These are phyloP conservation scores for Paraconiothyrium brasiliense DNA, from an alignment of 2,329 filamentous ascomycete genomes.

Conservation along the genomic window DNA sequence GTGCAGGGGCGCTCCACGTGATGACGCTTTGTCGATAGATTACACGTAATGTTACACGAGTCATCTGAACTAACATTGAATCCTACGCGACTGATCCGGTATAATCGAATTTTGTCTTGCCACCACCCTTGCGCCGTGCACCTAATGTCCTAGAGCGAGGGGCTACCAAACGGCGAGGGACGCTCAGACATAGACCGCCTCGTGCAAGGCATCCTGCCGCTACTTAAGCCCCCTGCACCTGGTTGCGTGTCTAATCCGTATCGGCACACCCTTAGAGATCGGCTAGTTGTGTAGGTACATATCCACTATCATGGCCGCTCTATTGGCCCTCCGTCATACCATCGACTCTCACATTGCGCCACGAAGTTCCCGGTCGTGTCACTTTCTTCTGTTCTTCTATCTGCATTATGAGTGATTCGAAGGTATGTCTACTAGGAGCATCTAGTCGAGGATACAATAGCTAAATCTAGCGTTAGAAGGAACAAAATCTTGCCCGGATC, in stretches of 20 bases:
- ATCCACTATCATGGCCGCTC: constrained; percentile 34
- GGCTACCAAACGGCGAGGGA: constrained; percentile 13
- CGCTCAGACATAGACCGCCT: constrained; percentile 16
- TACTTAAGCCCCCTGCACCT: constrained; percentile 11
- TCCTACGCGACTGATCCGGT: not conserved
- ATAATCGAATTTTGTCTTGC: not conserved
- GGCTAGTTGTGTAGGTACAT: constrained; percentile 16
- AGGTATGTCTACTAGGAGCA: constrained; percentile 27
- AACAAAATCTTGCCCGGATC: constrained; percentile 66
- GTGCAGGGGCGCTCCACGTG: not conserved
- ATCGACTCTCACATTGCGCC: constrained; percentile 16
- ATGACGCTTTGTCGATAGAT: not conserved
- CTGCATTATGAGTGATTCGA: constrained; percentile 39
- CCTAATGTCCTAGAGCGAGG: constrained; percentile 10
- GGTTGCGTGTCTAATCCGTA: constrained; percentile 7
- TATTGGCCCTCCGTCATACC: constrained; percentile 18
- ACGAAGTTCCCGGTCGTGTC: constrained; percentile 15
- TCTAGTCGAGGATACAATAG: not conserved
- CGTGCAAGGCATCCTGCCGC: constrained; percentile 13
- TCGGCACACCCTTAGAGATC: constrained; percentile 13
- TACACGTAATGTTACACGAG: constrained; percentile 7
- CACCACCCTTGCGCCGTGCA: constrained; percentile 3
- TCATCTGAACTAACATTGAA: not conserved
- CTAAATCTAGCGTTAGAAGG: constrained; percentile 34
- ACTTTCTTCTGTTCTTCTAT: not conserved